Evolutionary conservation across 2,329 filamentous ascomycete species (phyloP), one percentile per base, ranked within the genome.

Genomic region (Paecilomyces sp.): DNA sequence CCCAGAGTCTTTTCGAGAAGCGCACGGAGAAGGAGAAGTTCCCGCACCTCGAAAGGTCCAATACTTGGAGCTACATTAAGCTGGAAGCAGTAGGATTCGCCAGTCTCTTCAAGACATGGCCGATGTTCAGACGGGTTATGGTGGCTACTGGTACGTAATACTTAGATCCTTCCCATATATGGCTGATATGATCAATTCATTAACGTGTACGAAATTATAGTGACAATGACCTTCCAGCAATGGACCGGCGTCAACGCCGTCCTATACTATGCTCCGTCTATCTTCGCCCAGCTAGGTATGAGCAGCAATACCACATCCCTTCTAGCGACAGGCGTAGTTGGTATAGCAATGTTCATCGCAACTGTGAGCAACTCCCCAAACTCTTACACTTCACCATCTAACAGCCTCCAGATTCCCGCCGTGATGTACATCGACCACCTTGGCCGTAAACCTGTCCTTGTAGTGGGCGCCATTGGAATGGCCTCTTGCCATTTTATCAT

Each of bases 1-100:
- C 89, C 0, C 88, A 91, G 71, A 87, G 85, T 0, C 72, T 89
- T 18, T 94, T 93, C 65, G 89, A 93, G 74, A 90, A 92, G 75
- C 83, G 85, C 34, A 85, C 84, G 0, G 80, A 88, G 9, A 82
- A 83, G 0, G 86, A 88, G 62, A 80, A 86, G 25, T 91, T 89
- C 71, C 89, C 89, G 0, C 78, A 87, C 34, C 76, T 89, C 13
- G 77, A 80, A 1, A 80, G 86, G 60, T 79, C 80, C 56, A 88
- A 84, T 0, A 74, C 78, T 1, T 83, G 80, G 83, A 87, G 88
- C 70, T 81, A 75, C n/a, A 82, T 86, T 68, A 89, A 85, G 74
- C 77, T 89, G 7, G 87, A 90, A 66, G 90, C 64, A 58, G 68
- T 65, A n/a, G 65, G 66, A 25, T 68, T 72, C 28, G 69, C 58